These are phyloP conservation scores for Amaranthus cruentus DNA, from an alignment of 148 eudicot species.

Conservation along the genomic window DNA sequence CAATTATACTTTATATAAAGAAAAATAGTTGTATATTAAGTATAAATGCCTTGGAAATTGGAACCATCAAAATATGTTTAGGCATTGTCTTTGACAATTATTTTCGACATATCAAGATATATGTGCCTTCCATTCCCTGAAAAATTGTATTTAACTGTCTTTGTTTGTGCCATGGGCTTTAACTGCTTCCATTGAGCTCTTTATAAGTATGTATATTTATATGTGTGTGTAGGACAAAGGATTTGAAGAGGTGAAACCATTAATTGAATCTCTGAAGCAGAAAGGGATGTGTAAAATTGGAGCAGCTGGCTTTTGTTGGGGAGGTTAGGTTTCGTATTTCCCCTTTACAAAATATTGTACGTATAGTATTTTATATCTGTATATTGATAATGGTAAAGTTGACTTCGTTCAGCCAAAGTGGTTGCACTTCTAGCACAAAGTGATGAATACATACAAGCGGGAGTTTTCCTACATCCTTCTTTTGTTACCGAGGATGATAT, in stretches of 20 bases:
- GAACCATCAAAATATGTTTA: no score
- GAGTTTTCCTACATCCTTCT: constrained; percentile 61
- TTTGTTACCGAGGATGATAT: constrained; percentile 55
- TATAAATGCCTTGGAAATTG: no score
- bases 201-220: background rate
- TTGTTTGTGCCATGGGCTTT: background rate
- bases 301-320: constrained; percentile 85
- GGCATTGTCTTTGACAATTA: no score
- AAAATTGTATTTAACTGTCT: background rate
- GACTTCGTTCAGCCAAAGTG: constrained; percentile 48
- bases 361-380: background rate
- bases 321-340: constrained; percentile 40
- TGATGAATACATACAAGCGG: constrained; percentile 41
- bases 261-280: constrained; percentile 50
- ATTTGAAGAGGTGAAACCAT: constrained; percentile 49
- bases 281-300: constrained; percentile 59
- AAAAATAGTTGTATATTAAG: no score
- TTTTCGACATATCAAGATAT: no score
- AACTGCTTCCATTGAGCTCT: background rate
- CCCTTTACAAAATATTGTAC: background rate
- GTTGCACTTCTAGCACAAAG: constrained; percentile 48
- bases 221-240: constrained; percentile 41
- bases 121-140: no score
- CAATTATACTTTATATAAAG: no score
- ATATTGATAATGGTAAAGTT: background rate